Evolutionary conservation across 371 early-diverging fungal genomes (phyloP).

Genomic region (Mortierella sp.): DNA sequence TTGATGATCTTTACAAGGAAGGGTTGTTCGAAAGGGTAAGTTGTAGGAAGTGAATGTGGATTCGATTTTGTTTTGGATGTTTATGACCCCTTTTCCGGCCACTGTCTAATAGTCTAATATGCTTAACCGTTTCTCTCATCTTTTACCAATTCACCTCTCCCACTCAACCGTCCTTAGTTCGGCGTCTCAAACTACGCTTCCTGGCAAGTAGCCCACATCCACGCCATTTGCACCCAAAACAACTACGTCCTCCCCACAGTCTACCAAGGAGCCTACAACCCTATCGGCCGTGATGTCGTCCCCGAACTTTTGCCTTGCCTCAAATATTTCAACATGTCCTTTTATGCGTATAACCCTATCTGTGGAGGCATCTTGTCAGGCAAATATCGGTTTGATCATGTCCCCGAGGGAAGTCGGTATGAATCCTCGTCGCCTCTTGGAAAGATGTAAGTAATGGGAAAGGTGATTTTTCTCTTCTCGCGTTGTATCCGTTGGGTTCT

Average conservation of each 20-base stretch:
- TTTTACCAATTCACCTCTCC: background rate
- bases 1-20: slow-evolving; percentile 62
- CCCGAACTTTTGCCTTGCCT: slow-evolving; percentile 24
- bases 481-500: too few relatives aligned
- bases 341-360: slow-evolving; percentile 72
- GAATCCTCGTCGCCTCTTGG: slow-evolving; percentile 44
- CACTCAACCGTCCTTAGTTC: slow-evolving; percentile 4
- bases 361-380: slow-evolving; percentile 67
- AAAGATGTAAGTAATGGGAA: slow-evolving; percentile 36
- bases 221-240: slow-evolving; percentile 57
- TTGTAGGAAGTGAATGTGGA: too few relatives aligned
- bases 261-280: slow-evolving; percentile 65
- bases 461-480: background rate
- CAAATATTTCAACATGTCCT: slow-evolving; percentile 25
- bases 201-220: slow-evolving; percentile 64
- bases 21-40: slow-evolving; percentile 58
- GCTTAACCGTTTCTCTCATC: background rate
- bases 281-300: slow-evolving; percentile 61
- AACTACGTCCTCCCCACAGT: slow-evolving; percentile 63
- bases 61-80: too few relatives aligned
- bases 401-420: background rate
- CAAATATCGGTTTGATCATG: slow-evolving; percentile 35
- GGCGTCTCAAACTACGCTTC: slow-evolving; percentile 66
- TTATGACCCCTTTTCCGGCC: too few relatives aligned
- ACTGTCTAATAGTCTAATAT: background rate